Conservation (phyloP, 371 early-diverging fungal species). For the Actinomortierella ambigua region DNA sequence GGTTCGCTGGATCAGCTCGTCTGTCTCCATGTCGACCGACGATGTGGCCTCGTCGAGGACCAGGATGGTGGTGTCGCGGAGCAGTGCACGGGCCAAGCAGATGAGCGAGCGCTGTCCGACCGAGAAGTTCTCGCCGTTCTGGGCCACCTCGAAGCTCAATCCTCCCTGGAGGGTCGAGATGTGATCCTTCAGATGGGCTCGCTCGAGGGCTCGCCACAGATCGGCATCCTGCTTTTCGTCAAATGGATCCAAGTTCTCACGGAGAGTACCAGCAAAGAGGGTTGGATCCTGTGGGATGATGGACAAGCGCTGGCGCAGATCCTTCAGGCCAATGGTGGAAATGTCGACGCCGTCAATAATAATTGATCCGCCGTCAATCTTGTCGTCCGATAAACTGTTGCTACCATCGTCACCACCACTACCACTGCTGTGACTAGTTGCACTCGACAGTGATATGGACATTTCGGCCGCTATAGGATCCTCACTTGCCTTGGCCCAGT, state of each 20-base stretch:
- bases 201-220: slow-evolving; percentile 80
- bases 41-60: too few relatives aligned
- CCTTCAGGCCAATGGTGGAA: slow-evolving; percentile 72
- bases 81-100: too few relatives aligned
- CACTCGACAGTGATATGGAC: too few relatives aligned
- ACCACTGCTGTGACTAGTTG: slow-evolving; percentile 4
- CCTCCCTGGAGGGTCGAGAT: slow-evolving; percentile 61
- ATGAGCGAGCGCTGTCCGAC: too few relatives aligned
- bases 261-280: slow-evolving; percentile 78
- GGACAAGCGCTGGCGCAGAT: slow-evolving; percentile 75
- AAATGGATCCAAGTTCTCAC: slow-evolving; percentile 82
- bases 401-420: slow-evolving; percentile 26
- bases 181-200: slow-evolving; percentile 66
- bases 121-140: too few relatives aligned
- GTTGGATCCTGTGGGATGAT: slow-evolving; percentile 97
- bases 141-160: too few relatives aligned
- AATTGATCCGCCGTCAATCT: slow-evolving; percentile 54
- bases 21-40: too few relatives aligned
- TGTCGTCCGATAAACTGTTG: slow-evolving; percentile 46
- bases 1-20: too few relatives aligned
- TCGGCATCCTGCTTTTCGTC: slow-evolving; percentile 64
- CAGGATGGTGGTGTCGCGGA: too few relatives aligned
- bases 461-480: slow-evolving; percentile 48
- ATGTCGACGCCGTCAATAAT: slow-evolving; percentile 85
- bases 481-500: slow-evolving; percentile 40